Evolutionary conservation across 345 rosid species (phyloP).

Genomic region (Acer yangbiense): DNA sequence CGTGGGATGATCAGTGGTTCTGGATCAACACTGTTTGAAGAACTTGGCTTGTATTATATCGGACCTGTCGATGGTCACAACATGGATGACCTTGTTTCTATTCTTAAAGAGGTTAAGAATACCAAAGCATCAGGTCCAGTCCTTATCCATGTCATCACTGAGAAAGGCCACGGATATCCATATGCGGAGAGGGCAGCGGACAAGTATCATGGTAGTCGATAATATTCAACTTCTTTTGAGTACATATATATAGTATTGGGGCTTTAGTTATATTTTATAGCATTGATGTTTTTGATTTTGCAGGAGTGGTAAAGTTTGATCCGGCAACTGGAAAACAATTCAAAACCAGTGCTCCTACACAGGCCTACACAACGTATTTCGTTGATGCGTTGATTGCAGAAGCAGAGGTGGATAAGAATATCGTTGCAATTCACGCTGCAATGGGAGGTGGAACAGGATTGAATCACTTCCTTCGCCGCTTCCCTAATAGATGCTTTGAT

Average conservation of each 20-base stretch:
- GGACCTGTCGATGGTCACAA: conserved; percentile 98
- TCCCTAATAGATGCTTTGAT: conserved; percentile 86
- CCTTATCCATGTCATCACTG: conserved; percentile 93
- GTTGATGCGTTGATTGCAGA: conserved; percentile 93
- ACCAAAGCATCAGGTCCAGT: conserved; percentile 89
- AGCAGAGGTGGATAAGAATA: conserved; percentile 81
- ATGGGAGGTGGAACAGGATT: conserved; percentile 99
- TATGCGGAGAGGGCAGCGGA: conserved; percentile 95
- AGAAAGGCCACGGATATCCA: conserved; percentile 98
- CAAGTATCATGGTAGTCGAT: conserved; percentile 76
- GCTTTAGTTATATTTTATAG: too few species aligned
- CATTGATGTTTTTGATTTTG: conserved; percentile 23
- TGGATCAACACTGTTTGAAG: conserved; percentile 92
- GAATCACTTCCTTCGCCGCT: conserved; percentile 81
- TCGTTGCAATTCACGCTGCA: conserved; percentile 96
- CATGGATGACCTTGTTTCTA: conserved; percentile 77
- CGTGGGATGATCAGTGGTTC: conserved; percentile 98
- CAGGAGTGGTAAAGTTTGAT: conserved; percentile 94
- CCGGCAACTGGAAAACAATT: conserved; percentile 95
- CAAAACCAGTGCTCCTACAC: conserved; percentile 62
- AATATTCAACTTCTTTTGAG: background rate
- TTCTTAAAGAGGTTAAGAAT: conserved; percentile 91
- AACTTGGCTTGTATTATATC: conserved; percentile 90
- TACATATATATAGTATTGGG: too few species aligned
- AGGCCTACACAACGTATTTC: conserved; percentile 83